Base-by-base conservation (phyloP, 805 yeast genomes). In the Alloascoidea hylecoeti region DNA sequence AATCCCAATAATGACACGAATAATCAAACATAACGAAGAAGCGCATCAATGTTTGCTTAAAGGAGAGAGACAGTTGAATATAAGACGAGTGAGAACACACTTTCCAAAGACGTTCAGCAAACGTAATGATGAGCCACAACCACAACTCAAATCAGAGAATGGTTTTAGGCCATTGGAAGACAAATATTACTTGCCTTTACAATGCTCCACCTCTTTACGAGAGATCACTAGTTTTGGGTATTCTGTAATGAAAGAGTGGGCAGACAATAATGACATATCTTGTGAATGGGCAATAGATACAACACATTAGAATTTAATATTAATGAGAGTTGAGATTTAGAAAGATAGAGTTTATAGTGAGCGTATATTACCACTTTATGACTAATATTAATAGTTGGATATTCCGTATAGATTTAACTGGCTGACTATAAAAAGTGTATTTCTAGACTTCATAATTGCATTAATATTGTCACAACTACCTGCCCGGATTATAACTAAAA, bases 171-270 rank as follows among this genome's bases (percentile, higher is more conserved):
- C 66, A 2, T 35, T 47, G 16, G 47, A 46, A 28, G 64, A 62
- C 40, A 49, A 38, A 18, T 59, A 34, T 41, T 49, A 43, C 27
- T 44, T 63, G 33, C 67, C 67, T 2, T 45, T 62, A 19, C 63
- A 59, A 34, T 50, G 48, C 18, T 56, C 47, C 41, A 52, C 64
- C 4, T 44, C 59, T 3, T 38, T 61, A 5, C 58, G 58, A 33
- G 68, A 62, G 37, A 64, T 56, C 0, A 61, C 66, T 2, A 62
- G 66, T 3, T 52, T 60, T 39, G 60, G 57, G 9, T 51, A 51
- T 35, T 41, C 51, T n/a, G 37, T 60, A 16, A 48, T 56, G 15
- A 46, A 48, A 14, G 62, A 57, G 33, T 63, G 67, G 67, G 55
- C 59, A 2, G 39, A 41, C 12, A 38, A 38, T 15, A 50, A 55